Evolutionary conservation across 139 green algal genomes (phyloP).

Genomic region (Micromonas commoda): DNA sequence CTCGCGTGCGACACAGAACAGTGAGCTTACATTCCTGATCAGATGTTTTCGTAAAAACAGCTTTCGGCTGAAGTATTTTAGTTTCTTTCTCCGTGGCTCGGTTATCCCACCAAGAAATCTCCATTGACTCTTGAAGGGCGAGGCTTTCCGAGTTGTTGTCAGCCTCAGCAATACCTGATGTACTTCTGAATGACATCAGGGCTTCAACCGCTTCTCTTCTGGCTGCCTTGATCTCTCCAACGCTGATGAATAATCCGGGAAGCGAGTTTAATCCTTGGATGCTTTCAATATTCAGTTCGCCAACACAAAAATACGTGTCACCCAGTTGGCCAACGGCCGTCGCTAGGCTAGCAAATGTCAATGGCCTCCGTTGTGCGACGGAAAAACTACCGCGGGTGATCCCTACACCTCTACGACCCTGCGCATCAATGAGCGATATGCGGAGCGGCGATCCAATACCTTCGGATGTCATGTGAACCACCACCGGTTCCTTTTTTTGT

Average conservation of each 20-base stretch:
- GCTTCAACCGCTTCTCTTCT: slow-evolving; percentile 52
- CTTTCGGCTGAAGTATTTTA: no score
- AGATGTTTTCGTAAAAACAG: no score
- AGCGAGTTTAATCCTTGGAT: background rate
- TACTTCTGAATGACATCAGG: slow-evolving; percentile 37
- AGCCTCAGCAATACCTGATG: background rate
- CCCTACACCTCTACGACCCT: slow-evolving; percentile 31
- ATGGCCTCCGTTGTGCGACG: slow-evolving; percentile 26
- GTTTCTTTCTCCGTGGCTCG: no score
- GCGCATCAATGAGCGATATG: slow-evolving; percentile 35
- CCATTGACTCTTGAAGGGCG: no score
- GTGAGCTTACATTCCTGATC: slow-evolving; percentile 30
- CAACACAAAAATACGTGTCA: slow-evolving; percentile 39
- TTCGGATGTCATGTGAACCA: slow-evolving; percentile 13
- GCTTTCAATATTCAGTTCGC: background rate
- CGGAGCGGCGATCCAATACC: slow-evolving; percentile 40
- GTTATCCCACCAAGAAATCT: no score
- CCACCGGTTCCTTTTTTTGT: background rate
- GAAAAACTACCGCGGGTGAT: slow-evolving; percentile 27
- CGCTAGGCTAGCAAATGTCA: slow-evolving; percentile 43
- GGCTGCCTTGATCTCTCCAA: slow-evolving; percentile 33
- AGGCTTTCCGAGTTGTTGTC: no score
- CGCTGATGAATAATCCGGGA: slow-evolving; percentile 23
- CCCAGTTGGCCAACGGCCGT: slow-evolving; percentile 53
- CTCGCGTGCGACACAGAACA: slow-evolving; percentile 67